Base-by-base conservation (phyloP, 2,329 filamentous ascomycete genomes). In the Pestalotiopsis sp. region DNA sequence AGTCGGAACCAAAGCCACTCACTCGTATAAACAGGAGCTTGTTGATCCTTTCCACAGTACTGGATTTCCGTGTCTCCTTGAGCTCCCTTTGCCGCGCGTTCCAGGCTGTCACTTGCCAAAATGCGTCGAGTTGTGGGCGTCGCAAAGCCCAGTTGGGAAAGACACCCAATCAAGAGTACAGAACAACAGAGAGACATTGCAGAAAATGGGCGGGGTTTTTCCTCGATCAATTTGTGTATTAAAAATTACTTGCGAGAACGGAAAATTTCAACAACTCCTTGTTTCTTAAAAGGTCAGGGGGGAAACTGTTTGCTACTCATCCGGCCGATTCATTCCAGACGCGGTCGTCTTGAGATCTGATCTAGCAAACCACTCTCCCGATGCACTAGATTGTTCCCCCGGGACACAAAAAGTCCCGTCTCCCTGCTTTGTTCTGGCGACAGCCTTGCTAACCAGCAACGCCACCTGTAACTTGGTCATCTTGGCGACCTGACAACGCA, bases 11-110 rank as follows among this genome's bases (percentile, higher is more conserved):
- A 7, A 10, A 10, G 9, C 11, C n/a, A 48, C 60, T 30, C 24
- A 63, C 60, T 63, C 20, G 60, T 63, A 26, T 63, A 39, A 24
- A 63, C 48, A 7, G 60, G 38, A 14, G 60, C 38, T 40, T 24
- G n/a, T 11, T 63, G 4, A 7, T 6, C 10, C 38, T 63, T 30
- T 24, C 35, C 60, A n/a, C 60, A 63, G 20, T 48, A 63, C 14
- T 17, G 13, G 11, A 40, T 61, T 4, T 14, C 35, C 7, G 17
- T 4, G 26, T 61, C n/a, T 38, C 22, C 30, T 22, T 61, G 30
- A 13, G 20, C 44, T 14, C 20, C n/a, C 17, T 20, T 52, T 52
- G 14, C 44, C 17, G 20, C 9, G 6, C 9, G 44, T 52, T 17
- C n/a, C n/a, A n/a, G 17, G 7, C 9, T 20, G 20, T 52, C 44